A percentile compares a stretch with the other conserved stretches of the same genome.
Conservation (phyloP, 352 stramenopile genomes). For the Globisporangium cederbergense region DNA sequence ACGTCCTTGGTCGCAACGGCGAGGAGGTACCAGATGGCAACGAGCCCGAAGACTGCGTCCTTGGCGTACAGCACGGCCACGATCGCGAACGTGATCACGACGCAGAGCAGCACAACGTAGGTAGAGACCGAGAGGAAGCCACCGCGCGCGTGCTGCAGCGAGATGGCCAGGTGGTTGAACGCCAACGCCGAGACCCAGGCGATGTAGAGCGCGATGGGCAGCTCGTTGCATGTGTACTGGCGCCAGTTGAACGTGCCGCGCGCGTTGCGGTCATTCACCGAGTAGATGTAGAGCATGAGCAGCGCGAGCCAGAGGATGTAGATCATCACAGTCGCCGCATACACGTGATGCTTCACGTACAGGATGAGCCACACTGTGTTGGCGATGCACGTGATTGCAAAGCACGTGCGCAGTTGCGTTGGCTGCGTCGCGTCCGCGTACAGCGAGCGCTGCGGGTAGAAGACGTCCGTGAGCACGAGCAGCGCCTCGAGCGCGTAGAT, state of each 20-base stretch:
- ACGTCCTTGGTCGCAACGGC: conserved; percentile 59
- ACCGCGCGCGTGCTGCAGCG: conserved; percentile 53
- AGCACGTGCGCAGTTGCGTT: conserved; percentile 56
- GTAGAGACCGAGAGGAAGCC: conserved; percentile 48
- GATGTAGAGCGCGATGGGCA: conserved; percentile 77
- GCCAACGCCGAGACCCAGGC: conserved; percentile 68
- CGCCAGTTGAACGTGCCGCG: conserved; percentile 52
- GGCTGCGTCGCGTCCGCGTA: conserved; percentile 71
- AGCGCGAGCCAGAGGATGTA: conserved; percentile 69
- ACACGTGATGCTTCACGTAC: conserved; percentile 49
- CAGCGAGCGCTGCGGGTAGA: conserved; percentile 59
- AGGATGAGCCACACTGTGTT: conserved; percentile 69
- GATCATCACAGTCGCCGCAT: conserved; percentile 56
- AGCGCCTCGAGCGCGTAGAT: conserved; percentile 65
- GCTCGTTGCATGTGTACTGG: conserved; percentile 70
- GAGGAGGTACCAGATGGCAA: conserved; percentile 70
- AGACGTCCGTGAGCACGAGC: conserved; percentile 63
- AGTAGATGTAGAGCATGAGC: conserved; percentile 74
- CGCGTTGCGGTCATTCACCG: conserved; percentile 66
- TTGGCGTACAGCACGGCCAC: conserved; percentile 58
- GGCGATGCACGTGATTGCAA: conserved; percentile 57
- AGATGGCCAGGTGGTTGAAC: conserved; percentile 65
- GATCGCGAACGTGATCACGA: conserved; percentile 60
- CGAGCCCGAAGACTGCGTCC: conserved; percentile 54
- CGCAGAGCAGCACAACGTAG: conserved; percentile 60